phyloP scores from a whole-genome alignment of 2,329 filamentous ascomycete genomes.

The Paraphoma chrysanthemicola region DNA sequence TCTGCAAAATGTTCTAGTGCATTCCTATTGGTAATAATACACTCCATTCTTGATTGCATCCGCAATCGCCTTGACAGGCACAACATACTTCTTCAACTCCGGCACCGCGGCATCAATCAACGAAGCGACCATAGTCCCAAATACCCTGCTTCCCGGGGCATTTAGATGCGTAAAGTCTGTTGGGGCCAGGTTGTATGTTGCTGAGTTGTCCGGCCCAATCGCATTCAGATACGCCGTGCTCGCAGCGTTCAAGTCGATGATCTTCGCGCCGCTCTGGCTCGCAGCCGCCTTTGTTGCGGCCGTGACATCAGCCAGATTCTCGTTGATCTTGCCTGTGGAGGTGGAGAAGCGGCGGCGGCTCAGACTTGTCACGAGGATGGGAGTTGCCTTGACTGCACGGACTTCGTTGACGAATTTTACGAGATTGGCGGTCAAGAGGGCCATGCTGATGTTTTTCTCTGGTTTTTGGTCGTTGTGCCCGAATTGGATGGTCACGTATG shows the following conservation, averaged over 20 bases:
- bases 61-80: slow-evolving; percentile 15
- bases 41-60: slow-evolving; percentile 15
- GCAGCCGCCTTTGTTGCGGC: slow-evolving; percentile 57
- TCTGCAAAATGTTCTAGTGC: neutral
- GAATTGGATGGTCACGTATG: slow-evolving; percentile 65
- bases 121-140: slow-evolving; percentile 28
- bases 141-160: slow-evolving; percentile 26
- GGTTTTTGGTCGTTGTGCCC: slow-evolving; percentile 67
- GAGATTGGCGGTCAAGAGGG: slow-evolving; percentile 59
- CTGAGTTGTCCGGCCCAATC: slow-evolving; percentile 57
- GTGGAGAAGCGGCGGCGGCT: slow-evolving; percentile 57
- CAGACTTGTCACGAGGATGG: slow-evolving; percentile 61
- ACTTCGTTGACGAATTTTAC: slow-evolving; percentile 48
- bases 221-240: slow-evolving; percentile 58
- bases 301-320: slow-evolving; percentile 56
- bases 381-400: slow-evolving; percentile 35
- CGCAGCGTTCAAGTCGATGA: slow-evolving; percentile 61
- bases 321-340: slow-evolving; percentile 46
- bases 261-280: slow-evolving; percentile 41
- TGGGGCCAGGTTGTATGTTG: slow-evolving; percentile 55
- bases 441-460: slow-evolving; percentile 53
- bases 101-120: slow-evolving; percentile 17
- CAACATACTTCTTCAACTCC: slow-evolving; percentile 17
- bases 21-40: slow-evolving; percentile 17
- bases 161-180: slow-evolving; percentile 32